Percentiles rank a stretch among this genome's conserved stretches.
phyloP scores from a whole-genome alignment of 352 stramenopile species.

The Phytophthora pistaciae region DNA sequence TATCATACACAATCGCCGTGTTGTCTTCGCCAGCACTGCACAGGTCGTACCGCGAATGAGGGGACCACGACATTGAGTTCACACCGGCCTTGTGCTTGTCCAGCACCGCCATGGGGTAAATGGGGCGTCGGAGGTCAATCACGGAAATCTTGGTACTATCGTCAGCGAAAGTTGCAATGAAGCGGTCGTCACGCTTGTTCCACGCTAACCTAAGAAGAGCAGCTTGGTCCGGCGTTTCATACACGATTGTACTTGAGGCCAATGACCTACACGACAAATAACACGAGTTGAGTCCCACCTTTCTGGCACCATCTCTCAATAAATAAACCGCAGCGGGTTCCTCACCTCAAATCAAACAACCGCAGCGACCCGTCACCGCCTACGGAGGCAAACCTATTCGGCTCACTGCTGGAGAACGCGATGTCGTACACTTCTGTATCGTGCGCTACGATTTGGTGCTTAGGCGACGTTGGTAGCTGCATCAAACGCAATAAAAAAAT shows the following conservation, averaged over 20 bases:
- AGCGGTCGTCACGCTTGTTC: constrained; percentile 98
- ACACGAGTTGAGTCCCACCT: constrained; percentile 3
- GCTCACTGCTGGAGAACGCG: constrained; percentile 94
- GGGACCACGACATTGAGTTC: constrained; percentile 98
- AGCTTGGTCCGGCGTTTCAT: constrained; percentile 90
- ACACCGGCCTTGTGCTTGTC: constrained; percentile 92
- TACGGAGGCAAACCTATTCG: constrained; percentile 96
- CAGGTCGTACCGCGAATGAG: constrained; percentile 93
- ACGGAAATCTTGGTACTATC: constrained; percentile 94
- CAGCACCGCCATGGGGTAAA: constrained; percentile 92
- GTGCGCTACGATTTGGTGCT: constrained; percentile 98
- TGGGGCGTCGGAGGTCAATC: constrained; percentile 96
- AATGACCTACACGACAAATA: constrained; percentile 49
- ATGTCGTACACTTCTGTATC: constrained; percentile 99
- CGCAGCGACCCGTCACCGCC: constrained; percentile 97
- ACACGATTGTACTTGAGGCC: constrained; percentile 97
- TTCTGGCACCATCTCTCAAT: background rate
- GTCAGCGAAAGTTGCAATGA: constrained; percentile 95
- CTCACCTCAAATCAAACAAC: constrained; percentile 97
- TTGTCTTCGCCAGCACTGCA: constrained; percentile 96
- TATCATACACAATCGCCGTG: constrained; percentile 97
- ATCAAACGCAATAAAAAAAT: background rate
- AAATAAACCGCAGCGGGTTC: background rate
- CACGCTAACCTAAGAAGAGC: constrained; percentile 96
- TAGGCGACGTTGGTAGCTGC: constrained; percentile 67